Percentiles rank a stretch among this genome's conserved stretches.
Evolutionary conservation across 2,329 filamentous ascomycete genomes (phyloP).

Genomic region (Chaetomiaceae sp.): DNA sequence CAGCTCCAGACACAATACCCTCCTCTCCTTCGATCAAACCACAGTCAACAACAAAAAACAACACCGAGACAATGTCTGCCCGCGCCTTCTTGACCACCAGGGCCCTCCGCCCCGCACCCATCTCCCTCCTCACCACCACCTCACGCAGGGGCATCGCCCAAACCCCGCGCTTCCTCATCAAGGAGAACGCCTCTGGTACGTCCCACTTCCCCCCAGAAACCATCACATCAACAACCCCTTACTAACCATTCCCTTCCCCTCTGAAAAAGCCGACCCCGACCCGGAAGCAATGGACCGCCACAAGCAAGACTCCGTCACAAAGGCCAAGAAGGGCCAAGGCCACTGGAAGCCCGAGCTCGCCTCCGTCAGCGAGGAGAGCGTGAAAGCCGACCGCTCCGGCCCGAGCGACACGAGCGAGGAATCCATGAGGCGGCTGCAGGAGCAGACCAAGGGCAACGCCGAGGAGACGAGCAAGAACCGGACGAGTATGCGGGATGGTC

Average conservation of each 20-base stretch:
- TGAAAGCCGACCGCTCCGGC: conserved; percentile 61
- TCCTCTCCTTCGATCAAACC: not conserved
- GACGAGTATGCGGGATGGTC: conserved; percentile 44
- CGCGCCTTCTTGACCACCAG: conserved; percentile 15
- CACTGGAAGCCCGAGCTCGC: conserved; percentile 77
- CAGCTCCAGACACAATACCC: not conserved
- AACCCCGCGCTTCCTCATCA: conserved; percentile 13
- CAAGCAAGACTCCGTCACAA: conserved; percentile 58
- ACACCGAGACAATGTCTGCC: conserved; percentile 12
- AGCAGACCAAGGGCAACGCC: conserved; percentile 53
- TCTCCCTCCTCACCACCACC: not conserved
- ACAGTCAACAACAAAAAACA: not conserved
- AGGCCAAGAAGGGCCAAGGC: conserved; percentile 64
- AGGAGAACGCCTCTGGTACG: conserved; percentile 22
- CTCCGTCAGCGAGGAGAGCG: conserved; percentile 71
- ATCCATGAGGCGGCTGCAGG: conserved; percentile 48
- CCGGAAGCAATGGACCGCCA: conserved; percentile 49
- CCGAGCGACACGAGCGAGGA: conserved; percentile 26
- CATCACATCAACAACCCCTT: not conserved
- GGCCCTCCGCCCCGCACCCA: not conserved
- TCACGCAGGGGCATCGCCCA: conserved; percentile 12
- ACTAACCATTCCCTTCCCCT: not conserved
- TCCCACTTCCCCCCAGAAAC: not conserved
- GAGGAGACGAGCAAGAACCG: conserved; percentile 45
- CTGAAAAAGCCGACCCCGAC: conserved; percentile 26